Evolutionary conservation across 495 filamentous ascomycete species (phyloP).

Genomic region (Cenococcum geophilum): DNA sequence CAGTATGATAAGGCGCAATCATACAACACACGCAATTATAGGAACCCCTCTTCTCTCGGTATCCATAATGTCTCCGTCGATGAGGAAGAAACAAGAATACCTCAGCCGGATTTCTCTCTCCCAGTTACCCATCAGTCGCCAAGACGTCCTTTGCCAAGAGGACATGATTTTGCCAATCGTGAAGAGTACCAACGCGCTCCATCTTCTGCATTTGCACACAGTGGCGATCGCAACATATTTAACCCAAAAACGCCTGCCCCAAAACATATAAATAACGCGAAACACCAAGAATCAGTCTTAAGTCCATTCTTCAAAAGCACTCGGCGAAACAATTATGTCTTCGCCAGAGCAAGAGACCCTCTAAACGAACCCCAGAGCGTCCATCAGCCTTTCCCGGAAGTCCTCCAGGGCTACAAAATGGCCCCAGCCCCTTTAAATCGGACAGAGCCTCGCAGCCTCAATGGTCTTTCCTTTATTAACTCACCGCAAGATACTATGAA

Average conservation of each 20-base stretch:
- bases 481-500: conserved; percentile 15
- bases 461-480: conserved; percentile 30
- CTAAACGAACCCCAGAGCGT: conserved; percentile 9
- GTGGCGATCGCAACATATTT: conserved; percentile 3
- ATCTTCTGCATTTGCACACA: neutral
- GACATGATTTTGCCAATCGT: neutral
- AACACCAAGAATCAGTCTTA: conserved; percentile 22
- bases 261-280: conserved; percentile 3
- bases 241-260: conserved; percentile 16
- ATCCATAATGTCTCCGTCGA: neutral
- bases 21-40: too few species aligned
- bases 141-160: neutral
- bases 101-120: neutral
- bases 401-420: conserved; percentile 7
- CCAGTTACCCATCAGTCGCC: neutral
- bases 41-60: neutral
- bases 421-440: conserved; percentile 8
- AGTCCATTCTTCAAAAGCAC: conserved; percentile 35
- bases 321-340: conserved; percentile 5
- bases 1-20: neutral
- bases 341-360: neutral
- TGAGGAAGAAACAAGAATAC: neutral
- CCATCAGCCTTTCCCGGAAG: conserved; percentile 6
- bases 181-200: neutral
- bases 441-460: conserved; percentile 22